Percentiles rank a stretch among this genome's conserved stretches.
These are phyloP conservation scores for Sugiyamaella mastotermitis DNA, from an alignment of 805 yeast genomes.

Conservation along the genomic window DNA sequence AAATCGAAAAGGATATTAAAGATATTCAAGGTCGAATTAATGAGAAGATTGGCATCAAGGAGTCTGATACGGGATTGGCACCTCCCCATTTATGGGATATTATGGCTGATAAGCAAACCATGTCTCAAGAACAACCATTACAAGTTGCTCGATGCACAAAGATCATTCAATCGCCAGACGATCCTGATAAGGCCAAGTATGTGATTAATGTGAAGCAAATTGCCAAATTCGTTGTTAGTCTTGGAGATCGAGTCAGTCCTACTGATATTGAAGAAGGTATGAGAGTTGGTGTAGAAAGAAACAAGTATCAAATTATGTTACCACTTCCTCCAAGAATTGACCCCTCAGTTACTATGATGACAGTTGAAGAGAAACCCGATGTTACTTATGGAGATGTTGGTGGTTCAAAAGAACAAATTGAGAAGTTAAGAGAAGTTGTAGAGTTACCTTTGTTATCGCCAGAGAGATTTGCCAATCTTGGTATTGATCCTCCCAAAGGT, in stretches of 20 bases:
- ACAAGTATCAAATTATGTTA: slow-evolving; percentile 91
- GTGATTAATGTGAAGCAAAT: slow-evolving; percentile 96
- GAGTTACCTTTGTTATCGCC: slow-evolving; percentile 92
- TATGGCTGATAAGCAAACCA: slow-evolving; percentile 88
- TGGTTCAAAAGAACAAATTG: slow-evolving; percentile 98
- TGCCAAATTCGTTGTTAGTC: slow-evolving; percentile 94
- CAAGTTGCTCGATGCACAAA: slow-evolving; percentile 99
- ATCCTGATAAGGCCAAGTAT: slow-evolving; percentile 83
- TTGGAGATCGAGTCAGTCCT: slow-evolving; percentile 96
- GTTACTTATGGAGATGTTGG: slow-evolving; percentile 98
- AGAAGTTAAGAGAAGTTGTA: slow-evolving; percentile 91
- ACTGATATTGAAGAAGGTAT: slow-evolving; percentile 99
- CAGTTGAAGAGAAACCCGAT: slow-evolving; percentile 98
- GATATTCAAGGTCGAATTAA: slow-evolving; percentile 81
- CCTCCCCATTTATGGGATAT: slow-evolving; percentile 98
- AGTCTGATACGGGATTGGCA: slow-evolving; percentile 96
- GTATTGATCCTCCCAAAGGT: slow-evolving; percentile 99
- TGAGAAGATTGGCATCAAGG: slow-evolving; percentile 79
- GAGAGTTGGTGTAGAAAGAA: slow-evolving; percentile 99
- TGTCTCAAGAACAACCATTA: slow-evolving; percentile 89
- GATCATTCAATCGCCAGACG: slow-evolving; percentile 64
- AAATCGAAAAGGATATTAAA: slow-evolving; percentile 80
- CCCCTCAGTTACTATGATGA: slow-evolving; percentile 99
- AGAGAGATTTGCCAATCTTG: slow-evolving; percentile 92
- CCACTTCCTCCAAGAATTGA: slow-evolving; percentile 98